Evolutionary conservation across 2,329 filamentous ascomycete genomes (phyloP).

Genomic region (Dryadomyces quercus-mongolicae): DNA sequence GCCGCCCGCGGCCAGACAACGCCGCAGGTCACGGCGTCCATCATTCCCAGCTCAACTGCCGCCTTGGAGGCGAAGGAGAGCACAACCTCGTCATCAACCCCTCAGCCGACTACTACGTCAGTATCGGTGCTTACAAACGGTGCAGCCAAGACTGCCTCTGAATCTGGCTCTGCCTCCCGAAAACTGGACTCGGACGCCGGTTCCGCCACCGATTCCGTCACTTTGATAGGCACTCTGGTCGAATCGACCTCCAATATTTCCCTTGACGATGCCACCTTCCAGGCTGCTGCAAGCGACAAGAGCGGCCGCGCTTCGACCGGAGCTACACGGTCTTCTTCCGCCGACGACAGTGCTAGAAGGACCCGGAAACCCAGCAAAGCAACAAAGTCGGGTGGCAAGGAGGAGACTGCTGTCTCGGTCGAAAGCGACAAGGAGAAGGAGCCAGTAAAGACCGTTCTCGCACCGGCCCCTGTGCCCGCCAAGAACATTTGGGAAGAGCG

Average conservation of each 20-base stretch:
- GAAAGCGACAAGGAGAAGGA: conserved; percentile 45
- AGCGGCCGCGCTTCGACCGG: background rate
- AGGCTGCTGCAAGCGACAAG: conserved; percentile 39
- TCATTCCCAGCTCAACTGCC: conserved; percentile 13
- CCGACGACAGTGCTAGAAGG: conserved; percentile 49
- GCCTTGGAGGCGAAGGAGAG: background rate
- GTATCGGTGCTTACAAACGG: background rate
- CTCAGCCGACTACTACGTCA: background rate
- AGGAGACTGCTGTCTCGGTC: conserved; percentile 33
- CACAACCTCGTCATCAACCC: background rate
- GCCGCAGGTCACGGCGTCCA: conserved; percentile 25
- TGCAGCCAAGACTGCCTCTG: conserved; percentile 1
- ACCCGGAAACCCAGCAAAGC: conserved; percentile 52
- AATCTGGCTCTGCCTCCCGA: background rate
- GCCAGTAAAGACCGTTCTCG: conserved; percentile 51
- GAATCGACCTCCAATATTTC: conserved; percentile 10
- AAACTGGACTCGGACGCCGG: conserved; percentile 16
- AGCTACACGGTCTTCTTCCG: background rate
- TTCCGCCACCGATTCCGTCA: conserved; percentile 16
- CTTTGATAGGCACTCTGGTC: conserved; percentile 22
- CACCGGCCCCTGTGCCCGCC: conserved; percentile 68
- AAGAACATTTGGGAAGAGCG: conserved; percentile 86
- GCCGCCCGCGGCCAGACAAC: conserved; percentile 70
- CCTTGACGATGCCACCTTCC: conserved; percentile 26
- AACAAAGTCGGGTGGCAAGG: conserved; percentile 35